These are phyloP conservation scores for Phytophthora kernoviae DNA, from an alignment of 352 stramenopile genomes.

Conservation along the genomic window DNA sequence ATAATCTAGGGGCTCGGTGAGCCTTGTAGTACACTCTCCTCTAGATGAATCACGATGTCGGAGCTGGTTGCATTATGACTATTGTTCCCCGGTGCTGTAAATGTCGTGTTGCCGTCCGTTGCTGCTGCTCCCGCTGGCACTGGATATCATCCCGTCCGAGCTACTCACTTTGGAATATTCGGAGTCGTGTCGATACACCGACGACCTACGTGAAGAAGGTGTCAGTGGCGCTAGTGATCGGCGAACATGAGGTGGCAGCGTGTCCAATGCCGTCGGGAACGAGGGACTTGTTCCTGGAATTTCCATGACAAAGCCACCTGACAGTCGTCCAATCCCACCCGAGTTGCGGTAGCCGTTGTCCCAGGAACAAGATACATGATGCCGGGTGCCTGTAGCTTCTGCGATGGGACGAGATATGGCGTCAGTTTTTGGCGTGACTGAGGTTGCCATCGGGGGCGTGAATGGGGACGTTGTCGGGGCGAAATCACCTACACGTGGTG, in stretches of 20 bases:
- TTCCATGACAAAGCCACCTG: slow-evolving; percentile 54
- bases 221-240: slow-evolving; percentile 41
- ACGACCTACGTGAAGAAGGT: slow-evolving; percentile 30
- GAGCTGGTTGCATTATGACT: slow-evolving; percentile 9
- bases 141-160: slow-evolving; percentile 1
- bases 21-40: slow-evolving; percentile 26
- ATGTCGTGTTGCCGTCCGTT: slow-evolving; percentile 1
- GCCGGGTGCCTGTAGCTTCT: slow-evolving; percentile 8
- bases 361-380: slow-evolving; percentile 23
- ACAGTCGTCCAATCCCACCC: slow-evolving; percentile 35
- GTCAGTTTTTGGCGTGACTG: slow-evolving; percentile 5
- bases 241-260: slow-evolving; percentile 22
- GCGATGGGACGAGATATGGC: slow-evolving; percentile 3
- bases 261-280: slow-evolving; percentile 24
- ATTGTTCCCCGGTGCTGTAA: slow-evolving; percentile 1
- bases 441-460: slow-evolving; percentile 2
- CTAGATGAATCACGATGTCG: slow-evolving; percentile 26
- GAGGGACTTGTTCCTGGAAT: slow-evolving; percentile 21
- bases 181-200: slow-evolving; percentile 30
- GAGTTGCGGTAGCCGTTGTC: slow-evolving; percentile 27
- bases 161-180: slow-evolving; percentile 31
- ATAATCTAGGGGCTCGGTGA: slow-evolving; percentile 45
- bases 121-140: slow-evolving; percentile 10
- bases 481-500: slow-evolving; percentile 12
- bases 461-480: background rate